Evolutionary conservation across 257 asterid genomes (phyloP), one percentile per base, ranked within the genome.

Genomic region (Solanum clarkiae): DNA sequence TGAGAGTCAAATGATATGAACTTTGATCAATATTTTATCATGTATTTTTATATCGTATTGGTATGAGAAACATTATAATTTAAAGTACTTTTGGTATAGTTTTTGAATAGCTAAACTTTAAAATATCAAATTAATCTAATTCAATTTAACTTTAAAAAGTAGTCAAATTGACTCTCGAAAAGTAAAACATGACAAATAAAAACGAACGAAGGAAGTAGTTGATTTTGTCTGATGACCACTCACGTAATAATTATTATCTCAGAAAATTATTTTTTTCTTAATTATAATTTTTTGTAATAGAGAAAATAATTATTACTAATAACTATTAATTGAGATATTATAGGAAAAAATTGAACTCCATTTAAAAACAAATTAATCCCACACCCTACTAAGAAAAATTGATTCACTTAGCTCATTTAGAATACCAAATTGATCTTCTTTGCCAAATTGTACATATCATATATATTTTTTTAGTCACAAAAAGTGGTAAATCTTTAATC

Each of bases 381-480:
- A 29, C 22, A 29, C 16, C 47, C 74, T 29, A 66, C 6, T 8
- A 36, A 51, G 22, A 24, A 87, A 84, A 84, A 29, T 0, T 80
- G 88, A 90, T 89, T 84, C 89, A 86, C 68, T 80, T 7, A 88
- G 88, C 93, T 87, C 77, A 55, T 88, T 55, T 59, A 90, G 88
- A 1, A 86, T 87, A 84, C 56, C 86, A 88, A 87, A 72, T 62
- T 47, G 83, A 79, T 85, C 77, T 84, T 56, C 20, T 74, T 74
- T 74, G 71, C 49, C 36, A 70, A 11, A 32, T 80, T 44, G 29
- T 62, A 72, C 60, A 12, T 66, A 77, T 66, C 86, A 82, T 36
- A 60, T 49, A 60, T 42, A 20, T 2, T 6, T 65, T 59, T 55
- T 49, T 79, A 63, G 82, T 79, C 82, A 45, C 40, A 20, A 68